Evolutionary conservation across 768 basidiomycete genomes (phyloP), one percentile per base, ranked within the genome.

Genomic region (Boletellus ananas): DNA sequence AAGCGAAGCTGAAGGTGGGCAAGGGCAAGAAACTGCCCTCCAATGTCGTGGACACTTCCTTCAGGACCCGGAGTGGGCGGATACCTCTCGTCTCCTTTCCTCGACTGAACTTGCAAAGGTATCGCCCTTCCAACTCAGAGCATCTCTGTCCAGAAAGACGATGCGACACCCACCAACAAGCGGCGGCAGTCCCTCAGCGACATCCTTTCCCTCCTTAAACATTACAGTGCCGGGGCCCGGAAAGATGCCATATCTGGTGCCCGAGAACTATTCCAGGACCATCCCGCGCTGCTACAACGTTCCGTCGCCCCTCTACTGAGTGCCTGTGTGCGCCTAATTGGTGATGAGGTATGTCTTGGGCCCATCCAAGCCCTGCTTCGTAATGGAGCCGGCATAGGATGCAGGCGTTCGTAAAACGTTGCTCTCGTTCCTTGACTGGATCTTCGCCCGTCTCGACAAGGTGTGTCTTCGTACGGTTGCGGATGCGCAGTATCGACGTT

Each of bases 1-100:
- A 94, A 91, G 84, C 91, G 21, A 97, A 90, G 68, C 77, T 96
- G 34, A 99, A 96, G 69, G 87, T 99, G 43, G 95, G 95, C 33
- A 99, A 95, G 67, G 93, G 90, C 38, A 98, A 94, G 68, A 81
- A 87, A 59, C 65, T 74, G 10, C 76, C 93, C 10, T 77, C 72
- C 40, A 98, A 98, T 77, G 90, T 82, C 6, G 81, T 97, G 57
- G 91, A 98, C 70, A 98, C 95, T 1, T 94, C 94, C 1, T 97
- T 95, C 79, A 93, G 94, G 66, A 84, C 92, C 29, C 83, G 91
- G 51, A 91, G 95, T 96, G 62, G 59, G 88, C 74, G 43, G 31
- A 45, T 8, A 37, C 33, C 6, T 7, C 14, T 23, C 49, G 11
- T 27, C 17, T 31, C 17, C 31, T 4, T 37, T 16, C 16, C 25